Percentiles rank a stretch among this genome's conserved stretches.
Evolutionary conservation across 345 rosid genomes (phyloP).

Genomic region (Salix suchowensis): DNA sequence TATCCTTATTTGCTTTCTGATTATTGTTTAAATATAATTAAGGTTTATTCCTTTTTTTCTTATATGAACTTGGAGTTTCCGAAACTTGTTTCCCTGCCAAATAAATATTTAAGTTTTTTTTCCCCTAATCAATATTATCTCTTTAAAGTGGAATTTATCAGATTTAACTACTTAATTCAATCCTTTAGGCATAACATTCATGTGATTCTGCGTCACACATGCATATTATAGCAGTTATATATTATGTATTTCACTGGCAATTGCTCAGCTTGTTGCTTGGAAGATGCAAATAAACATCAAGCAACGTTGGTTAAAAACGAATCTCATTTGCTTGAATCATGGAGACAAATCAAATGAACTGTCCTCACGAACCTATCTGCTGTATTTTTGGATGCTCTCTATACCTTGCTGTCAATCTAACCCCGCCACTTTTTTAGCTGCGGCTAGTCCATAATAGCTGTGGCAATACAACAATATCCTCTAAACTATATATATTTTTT

Average conservation of each 20-base stretch:
- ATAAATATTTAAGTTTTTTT: too few species aligned
- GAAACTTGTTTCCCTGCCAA: not conserved
- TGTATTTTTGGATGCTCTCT: not conserved
- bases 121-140: too few species aligned
- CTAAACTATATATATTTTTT: not conserved
- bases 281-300: not conserved
- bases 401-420: not conserved
- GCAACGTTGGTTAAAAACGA: too few species aligned
- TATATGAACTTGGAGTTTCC: too few species aligned
- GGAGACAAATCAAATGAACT: not conserved
- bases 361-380: not conserved
- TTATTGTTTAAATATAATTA: not conserved
- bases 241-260: not conserved
- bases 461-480: not conserved
- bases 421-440: not conserved
- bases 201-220: not conserved
- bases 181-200: not conserved
- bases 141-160: too few species aligned
- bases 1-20: not conserved
- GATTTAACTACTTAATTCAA: not conserved
- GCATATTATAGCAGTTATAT: not conserved
- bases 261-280: not conserved
- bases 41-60: not conserved
- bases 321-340: too few species aligned
- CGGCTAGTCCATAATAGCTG: not conserved